Base-by-base conservation (phyloP, 257 asterid genomes). In the Primulina eburnea region DNA sequence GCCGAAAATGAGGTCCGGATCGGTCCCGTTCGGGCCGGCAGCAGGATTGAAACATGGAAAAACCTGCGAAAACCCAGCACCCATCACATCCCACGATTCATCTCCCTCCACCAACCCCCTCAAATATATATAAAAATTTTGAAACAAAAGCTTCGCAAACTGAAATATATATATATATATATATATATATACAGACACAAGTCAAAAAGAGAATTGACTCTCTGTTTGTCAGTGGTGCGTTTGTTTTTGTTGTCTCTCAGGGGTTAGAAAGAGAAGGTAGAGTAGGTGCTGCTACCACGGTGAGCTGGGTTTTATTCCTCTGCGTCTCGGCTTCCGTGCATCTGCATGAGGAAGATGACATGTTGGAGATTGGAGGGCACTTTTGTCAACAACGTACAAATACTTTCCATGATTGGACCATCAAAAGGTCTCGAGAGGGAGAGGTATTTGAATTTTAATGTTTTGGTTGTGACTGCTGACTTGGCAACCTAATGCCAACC, bases 41-140 rank as follows among this genome's bases (percentile, higher is more conserved):
- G 84, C 86, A 88, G 95, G 95, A 78, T 75, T 85, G 79, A 92
- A 88, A 79, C 96, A 89, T 66, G 95, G 96, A 70, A 89, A 87
- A 76, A 79, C 90, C 86, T 85, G 92, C 80, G 98, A 92, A 69
- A 89, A 84, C 76, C 97, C 96, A 71, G 89, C 96, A 82, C 98
- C 98, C 98, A 89, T 92, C 85, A 92, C 93, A 81, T 78, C 85
- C 84, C 77, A 76, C 81, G 83, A 83, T 85, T 89, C 97, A 92
- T 87, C 83, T 69, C 90, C 73, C 71, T 68, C 85, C 91, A 82
- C 86, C 79, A 32, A 55, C 85, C 82, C 83, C 21, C 21, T 24
- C 57, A 16, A 17, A 50, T 16, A 17, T 50, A 50, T 16, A 16
- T 47, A 12, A 3, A 2, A 3, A 2, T 50, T 50, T 6, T 17